Base-by-base conservation (phyloP, 2,329 filamentous ascomycete genomes). In the Calonectria leucothoes region DNA sequence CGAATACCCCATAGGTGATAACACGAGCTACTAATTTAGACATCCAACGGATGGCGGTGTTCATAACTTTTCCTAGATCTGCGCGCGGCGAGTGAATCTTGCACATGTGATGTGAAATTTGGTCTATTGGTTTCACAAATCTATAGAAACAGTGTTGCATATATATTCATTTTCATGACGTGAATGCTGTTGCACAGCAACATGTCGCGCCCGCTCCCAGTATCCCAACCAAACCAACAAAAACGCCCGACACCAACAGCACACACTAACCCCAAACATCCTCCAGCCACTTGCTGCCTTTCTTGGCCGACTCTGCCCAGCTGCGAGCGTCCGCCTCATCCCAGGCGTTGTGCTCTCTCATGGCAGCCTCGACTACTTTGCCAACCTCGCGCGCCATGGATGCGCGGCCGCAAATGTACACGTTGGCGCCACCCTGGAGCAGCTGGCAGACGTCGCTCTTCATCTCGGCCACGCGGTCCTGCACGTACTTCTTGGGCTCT, bases 261-360 rank as follows among this genome's bases (percentile, higher is more conserved):
- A 17, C n/a, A 57, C n/a, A 35, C 68, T 68, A 87, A 27, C 86
- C 86, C 88, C 88, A 90, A 52, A 90, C 88, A 83, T 90, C 88
- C 76, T 89, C 87, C 76, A 86, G 85, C 87, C 88, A 90, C 78
- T 88, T 89, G n/a, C 84, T 85, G 33, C 83, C 83, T 76, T 85
- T 87, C 84, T 88, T 89, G 48, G 88, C 79, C 20, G 80, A 83
- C 74, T 87, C 87, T 29, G 82, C 84, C 88, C 88, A 90, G 65
- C 83, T 82, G 68, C 85, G 86, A 17, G 85, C 82, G 55, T 87
- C 83, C 8, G 72, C 76, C 23, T 87, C 85, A 17, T 76, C 79
- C 84, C 86, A 85, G 1, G 79, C 81, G 72, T 84, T 85, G 42
- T 76, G 75, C 27, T 73, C 76, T 63, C 73, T 81, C 75, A 87